phyloP scores from a whole-genome alignment of 805 yeast species.

The Lachancea dasiensis region DNA sequence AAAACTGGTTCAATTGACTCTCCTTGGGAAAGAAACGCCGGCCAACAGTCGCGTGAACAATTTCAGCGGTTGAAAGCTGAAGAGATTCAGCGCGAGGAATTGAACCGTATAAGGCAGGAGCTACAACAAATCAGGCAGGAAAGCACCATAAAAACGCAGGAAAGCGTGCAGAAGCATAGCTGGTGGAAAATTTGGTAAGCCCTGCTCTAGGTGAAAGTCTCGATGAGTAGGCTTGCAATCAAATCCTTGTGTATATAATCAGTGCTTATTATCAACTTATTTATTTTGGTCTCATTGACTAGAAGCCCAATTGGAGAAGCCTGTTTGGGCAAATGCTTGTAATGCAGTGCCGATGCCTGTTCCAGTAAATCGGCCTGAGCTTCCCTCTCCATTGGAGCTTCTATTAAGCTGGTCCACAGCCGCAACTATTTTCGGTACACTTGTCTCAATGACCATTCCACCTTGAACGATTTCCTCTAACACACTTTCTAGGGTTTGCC shows the following conservation, averaged over 20 bases:
- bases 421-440: conserved; percentile 67
- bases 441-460: conserved; percentile 96
- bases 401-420: conserved; percentile 58
- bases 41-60: conserved; percentile 30
- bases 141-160: conserved; percentile 34
- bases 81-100: conserved; percentile 27
- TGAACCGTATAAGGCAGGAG: conserved; percentile 32
- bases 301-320: conserved; percentile 33
- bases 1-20: conserved; percentile 63
- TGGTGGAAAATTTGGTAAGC: conserved; percentile 33
- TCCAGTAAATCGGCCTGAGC: conserved; percentile 18
- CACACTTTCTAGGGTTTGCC: conserved; percentile 94
- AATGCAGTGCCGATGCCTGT: conserved; percentile 27
- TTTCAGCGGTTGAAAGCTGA: conserved; percentile 39
- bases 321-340: conserved; percentile 32
- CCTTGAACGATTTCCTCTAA: conserved; percentile 92
- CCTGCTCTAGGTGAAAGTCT: no score
- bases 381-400: conserved; percentile 23
- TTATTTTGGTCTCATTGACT: conserved; percentile 19
- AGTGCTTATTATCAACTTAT: conserved; percentile 1
- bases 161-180: conserved; percentile 26
- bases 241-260: conserved; percentile 1
- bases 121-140: conserved; percentile 38
- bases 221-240: no score
- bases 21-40: conserved; percentile 51